Percentiles rank a stretch among this genome's conserved stretches.
These are phyloP conservation scores for Pterocarpus macrocarpus DNA, from an alignment of 306 rosid genomes.

Conservation along the genomic window DNA sequence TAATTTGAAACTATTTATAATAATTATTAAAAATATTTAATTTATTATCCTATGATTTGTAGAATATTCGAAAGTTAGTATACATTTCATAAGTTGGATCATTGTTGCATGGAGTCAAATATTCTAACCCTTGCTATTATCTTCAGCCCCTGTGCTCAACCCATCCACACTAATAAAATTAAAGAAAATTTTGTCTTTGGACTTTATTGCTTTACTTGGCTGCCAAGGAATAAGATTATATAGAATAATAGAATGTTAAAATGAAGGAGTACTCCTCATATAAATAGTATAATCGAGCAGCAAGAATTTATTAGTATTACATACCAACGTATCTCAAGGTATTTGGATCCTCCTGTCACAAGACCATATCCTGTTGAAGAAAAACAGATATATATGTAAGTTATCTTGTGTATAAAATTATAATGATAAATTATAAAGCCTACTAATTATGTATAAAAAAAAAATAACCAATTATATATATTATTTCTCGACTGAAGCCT, in stretches of 20 bases:
- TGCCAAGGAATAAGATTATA: not conserved
- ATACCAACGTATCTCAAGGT: no score
- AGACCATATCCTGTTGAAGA: no score
- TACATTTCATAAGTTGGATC: not conserved
- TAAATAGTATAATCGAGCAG: no score
- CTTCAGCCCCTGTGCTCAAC: not conserved
- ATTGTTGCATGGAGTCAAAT: not conserved
- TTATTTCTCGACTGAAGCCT: no score
- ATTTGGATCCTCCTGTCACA: no score
- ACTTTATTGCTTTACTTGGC: not conserved
- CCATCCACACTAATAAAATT: not conserved
- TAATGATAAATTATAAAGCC: no score
- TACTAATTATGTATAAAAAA: no score
- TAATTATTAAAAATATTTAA: not conserved
- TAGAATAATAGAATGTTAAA: not conserved
- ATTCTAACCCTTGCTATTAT: not conserved
- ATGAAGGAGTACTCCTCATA: not conserved
- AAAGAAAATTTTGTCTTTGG: not conserved
- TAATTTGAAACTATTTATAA: not conserved
- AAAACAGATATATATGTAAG: no score
- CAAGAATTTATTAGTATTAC: no score
- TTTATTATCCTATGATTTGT: not conserved
- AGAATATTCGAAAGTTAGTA: not conserved
- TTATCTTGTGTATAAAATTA: no score
- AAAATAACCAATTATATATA: no score